phyloP scores from a whole-genome alignment of 768 basidiomycete genomes.

The Tylopilus plumbeoviolaceoides region DNA sequence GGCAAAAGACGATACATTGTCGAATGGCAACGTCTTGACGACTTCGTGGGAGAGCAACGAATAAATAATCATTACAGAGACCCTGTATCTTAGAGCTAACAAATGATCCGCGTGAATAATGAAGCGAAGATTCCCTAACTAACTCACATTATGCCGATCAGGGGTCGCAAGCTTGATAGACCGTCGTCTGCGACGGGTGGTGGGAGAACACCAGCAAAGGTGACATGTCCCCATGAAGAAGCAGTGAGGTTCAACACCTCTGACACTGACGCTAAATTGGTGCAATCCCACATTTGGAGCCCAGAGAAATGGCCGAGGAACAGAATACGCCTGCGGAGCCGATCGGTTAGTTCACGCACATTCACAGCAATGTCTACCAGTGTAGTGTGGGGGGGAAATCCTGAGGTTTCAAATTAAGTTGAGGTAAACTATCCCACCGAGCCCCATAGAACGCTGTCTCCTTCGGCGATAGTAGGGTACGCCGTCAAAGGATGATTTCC shows the following conservation, averaged over 20 bases:
- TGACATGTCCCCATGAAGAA: slow-evolving; percentile 32
- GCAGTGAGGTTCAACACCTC: slow-evolving; percentile 49
- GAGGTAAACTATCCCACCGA: slow-evolving; percentile 29
- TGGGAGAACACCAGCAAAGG: slow-evolving; percentile 41
- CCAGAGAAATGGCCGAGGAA: slow-evolving; percentile 51
- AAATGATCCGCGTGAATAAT: slow-evolving; percentile 4
- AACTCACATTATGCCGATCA: too few relatives aligned
- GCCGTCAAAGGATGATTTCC: slow-evolving; percentile 16
- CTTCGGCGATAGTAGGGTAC: slow-evolving; percentile 30
- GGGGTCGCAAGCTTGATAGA: too few relatives aligned
- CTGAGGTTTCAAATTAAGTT: slow-evolving; percentile 14
- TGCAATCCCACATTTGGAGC: slow-evolving; percentile 64
- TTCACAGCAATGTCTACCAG: background rate
- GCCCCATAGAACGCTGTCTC: slow-evolving; percentile 32
- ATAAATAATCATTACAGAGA: slow-evolving; percentile 37
- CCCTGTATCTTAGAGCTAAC: slow-evolving; percentile 23
- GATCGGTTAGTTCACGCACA: slow-evolving; percentile 5
- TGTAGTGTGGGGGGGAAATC: background rate
- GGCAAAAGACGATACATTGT: too few relatives aligned
- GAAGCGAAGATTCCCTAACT: too few relatives aligned
- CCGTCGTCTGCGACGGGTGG: too few relatives aligned
- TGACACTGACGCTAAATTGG: too few relatives aligned
- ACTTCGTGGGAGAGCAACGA: slow-evolving; percentile 47
- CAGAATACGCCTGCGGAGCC: slow-evolving; percentile 45
- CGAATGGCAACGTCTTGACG: too few relatives aligned